Evolutionary conservation across 371 early-diverging fungal species (phyloP), one percentile per base, ranked within the genome.

Genomic region (Mycotypha africana): DNA sequence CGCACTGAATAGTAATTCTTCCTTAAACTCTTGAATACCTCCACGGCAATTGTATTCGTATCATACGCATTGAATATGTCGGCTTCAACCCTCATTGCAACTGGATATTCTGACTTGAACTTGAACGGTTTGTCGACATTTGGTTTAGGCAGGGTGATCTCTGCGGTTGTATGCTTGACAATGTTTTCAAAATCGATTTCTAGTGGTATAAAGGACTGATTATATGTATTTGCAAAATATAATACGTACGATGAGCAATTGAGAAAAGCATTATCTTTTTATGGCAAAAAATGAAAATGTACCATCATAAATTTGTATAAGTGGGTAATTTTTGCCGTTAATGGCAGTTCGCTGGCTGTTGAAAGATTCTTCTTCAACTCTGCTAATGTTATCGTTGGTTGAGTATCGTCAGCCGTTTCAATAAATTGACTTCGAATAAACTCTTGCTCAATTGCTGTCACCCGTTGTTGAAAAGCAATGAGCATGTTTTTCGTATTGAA

Each of bases 111-210:
- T 0, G 60, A 43, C 1, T 34, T 43, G 38, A 68, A 72, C 19
- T 53, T 63, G 42, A 50, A 47, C 1, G 74, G 68, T 37, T 71
- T 70, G 45, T 72, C 70, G 1, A 53, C 35, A 49, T 67, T 74
- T 6, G 73, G 50, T 32, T 53, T 20, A 14, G 78, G 74, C 5
- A 31, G 30, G 8, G 51, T 53, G 22, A 77, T 70, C 0, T 38
- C 56, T 3, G 78, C 72, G 5, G 53, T 48, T 12, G 65, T 62
- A 5, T 51, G 55, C 38, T 68, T 74, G 17, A 71, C 52, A 12
- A 51, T 45, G 25, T 52, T 56, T 20, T 52, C 38, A 4, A 74
- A 45, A 37, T 50, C 51, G 11, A 74, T 61, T 14, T 58, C 60
- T 15, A 65, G 8, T 34, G 69, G 67, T 38, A 59, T 17, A 49